Evolutionary conservation across 306 rosid genomes (phyloP), one percentile per base, ranked within the genome.

Genomic region (Citrullus colocynthis): DNA sequence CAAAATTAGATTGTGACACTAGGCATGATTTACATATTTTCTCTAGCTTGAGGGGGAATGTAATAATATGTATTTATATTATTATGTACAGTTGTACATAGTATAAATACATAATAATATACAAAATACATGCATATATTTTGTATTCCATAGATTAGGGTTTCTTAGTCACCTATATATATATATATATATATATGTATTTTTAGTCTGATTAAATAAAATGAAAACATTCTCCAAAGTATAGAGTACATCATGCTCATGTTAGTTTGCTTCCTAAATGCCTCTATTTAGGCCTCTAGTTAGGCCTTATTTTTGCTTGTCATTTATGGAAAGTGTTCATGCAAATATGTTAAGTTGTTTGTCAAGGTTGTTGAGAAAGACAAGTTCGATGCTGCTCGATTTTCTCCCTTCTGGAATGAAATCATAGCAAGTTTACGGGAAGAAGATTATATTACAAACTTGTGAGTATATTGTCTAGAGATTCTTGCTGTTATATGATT

Each of bases 351-450:
- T 10, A 41, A n/a, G 78, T n/a, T 48, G 42, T 78, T 60, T 64
- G 44, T 85, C 81, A 78, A 94, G 98, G 90, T 45, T 74, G 30
- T 80, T 61, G 97, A 85, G 83, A 85, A 80, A 74, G 80, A 78
- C 74, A 93, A 88, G 90, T 81, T 89, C 63, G 93, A 94, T 84
- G 97, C 98, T 86, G 84, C 89, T 54, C 93, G 83, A 65, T 94
- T 94, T 80, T 85, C 95, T 66, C 98, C 98, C 13, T 89, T 90
- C 86, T 94, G 98, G 98, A 92, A 94, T 86, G 98, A 94, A 82
- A 91, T 94, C 76, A 69, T 92, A 63, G 82, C 82, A 80, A 92
- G 84, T 84, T 84, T 94, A n/a, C 86, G 98, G 85, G 97, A 94
- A 85, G 98, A 94, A 83, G 98, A 94, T 81, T 94, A 94, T 75